Conservation (phyloP, 495 filamentous ascomycete genomes). For the Neurospora tetraspora region DNA sequence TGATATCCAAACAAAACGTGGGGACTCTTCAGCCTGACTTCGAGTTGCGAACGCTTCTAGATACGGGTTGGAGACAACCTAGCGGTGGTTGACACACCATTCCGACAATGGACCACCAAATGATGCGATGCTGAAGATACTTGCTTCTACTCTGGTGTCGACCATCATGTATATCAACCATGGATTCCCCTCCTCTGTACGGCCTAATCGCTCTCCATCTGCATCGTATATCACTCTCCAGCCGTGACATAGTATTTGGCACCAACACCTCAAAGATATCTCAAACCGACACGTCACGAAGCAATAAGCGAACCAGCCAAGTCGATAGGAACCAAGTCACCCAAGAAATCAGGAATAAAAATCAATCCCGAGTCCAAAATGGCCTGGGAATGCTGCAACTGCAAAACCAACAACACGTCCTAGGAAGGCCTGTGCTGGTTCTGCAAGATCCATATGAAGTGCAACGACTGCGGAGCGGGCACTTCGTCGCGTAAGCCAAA, state of each 20-base stretch:
- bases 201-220: background rate
- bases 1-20: background rate
- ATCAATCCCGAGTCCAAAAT: background rate
- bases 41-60: background rate
- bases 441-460: background rate
- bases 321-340: background rate
- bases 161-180: background rate
- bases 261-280: background rate
- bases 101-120: background rate
- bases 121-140: background rate
- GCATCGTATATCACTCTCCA: background rate
- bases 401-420: background rate
- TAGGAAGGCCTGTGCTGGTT: background rate
- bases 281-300: background rate
- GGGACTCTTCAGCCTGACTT: background rate
- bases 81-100: background rate
- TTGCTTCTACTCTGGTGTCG: background rate
- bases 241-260: background rate
- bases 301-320: background rate
- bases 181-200: background rate
- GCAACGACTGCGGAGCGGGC: background rate
- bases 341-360: background rate
- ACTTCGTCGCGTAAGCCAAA: background rate
- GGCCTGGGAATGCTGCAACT: background rate
- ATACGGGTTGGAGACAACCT: background rate